Evolutionary conservation across 805 yeast genomes (phyloP), one percentile per base, ranked within the genome.

Genomic region (Blastobotrys muscicola): DNA sequence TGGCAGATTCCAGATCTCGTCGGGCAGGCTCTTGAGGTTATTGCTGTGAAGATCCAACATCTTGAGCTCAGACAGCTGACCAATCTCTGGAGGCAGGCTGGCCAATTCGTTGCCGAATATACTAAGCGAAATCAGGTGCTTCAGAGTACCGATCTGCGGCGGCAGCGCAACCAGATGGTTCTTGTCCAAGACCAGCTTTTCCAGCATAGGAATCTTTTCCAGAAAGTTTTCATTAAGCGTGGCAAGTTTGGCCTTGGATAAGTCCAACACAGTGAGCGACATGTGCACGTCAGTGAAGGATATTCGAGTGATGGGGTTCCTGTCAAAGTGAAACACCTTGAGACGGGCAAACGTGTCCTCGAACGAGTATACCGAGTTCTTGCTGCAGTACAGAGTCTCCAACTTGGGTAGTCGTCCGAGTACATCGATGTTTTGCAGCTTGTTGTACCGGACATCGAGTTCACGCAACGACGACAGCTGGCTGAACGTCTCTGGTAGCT

Each of bases 161-260:
- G 97, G 96, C 14, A 92, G 62, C 11, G 76, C 70, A 7, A 83
- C 83, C 51, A 92, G 68, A 56, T 84, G 92, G 57, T 92, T 92
- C 53, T 80, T 78, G 61, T 86, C 92, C 49, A 92, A 63, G 26
- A 77, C 78, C 50, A 92, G 64, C 46, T 76, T 82, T 52, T 84
- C 94, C 42, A 87, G 66, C 46, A 76, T 74, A 0, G 83, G 75
- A 35, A 87, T 68, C 50, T 70, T 72, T 6, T 70, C 60, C 36
- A 87, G 69, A 45, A 87, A 75, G 12, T 73, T 75, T 6, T 75
- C 69, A 0, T 89, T 81, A 26, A 92, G 67, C 5, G 84, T 70
- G 0, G 95, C 76, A 39, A 92, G 66, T 54, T 85, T 86, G 1
- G 95, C 96, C 55, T 82, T 83, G 8, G 84, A 76, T 42, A 92